Conservation (phyloP, 345 rosid genomes). For the Firmiana major region DNA sequence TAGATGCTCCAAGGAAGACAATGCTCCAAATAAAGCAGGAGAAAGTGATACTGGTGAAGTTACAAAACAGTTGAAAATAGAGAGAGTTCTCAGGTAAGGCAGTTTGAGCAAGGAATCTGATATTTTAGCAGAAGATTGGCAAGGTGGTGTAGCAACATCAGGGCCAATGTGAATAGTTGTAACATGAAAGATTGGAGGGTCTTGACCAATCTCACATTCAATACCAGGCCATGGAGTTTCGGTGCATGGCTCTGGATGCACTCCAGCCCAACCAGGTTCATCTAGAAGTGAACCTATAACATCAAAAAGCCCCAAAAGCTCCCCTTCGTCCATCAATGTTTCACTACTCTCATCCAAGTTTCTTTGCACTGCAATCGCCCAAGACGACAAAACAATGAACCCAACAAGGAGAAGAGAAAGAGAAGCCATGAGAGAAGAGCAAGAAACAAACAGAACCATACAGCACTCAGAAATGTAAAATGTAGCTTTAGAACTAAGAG, state of each 20-base stretch:
- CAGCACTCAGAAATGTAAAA: neutral
- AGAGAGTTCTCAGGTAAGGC: conserved; percentile 36
- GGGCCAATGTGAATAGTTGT: conserved; percentile 42
- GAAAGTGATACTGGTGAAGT: conserved; percentile 26
- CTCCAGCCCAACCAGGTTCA: conserved; percentile 35
- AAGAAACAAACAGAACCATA: neutral
- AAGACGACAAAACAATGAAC: conserved; percentile 30
- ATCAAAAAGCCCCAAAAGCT: conserved; percentile 36
- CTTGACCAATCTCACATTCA: conserved; percentile 36
- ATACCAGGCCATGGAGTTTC: conserved; percentile 52
- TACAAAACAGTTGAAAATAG: conserved; percentile 42
- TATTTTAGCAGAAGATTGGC: conserved; percentile 33
- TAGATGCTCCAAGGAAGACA: conserved; percentile 38
- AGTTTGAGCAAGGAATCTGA: conserved; percentile 38
- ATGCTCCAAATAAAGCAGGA: conserved; percentile 23
- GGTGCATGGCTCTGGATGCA: conserved; percentile 43
- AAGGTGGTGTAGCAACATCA: conserved; percentile 37
- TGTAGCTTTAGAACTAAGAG: neutral
- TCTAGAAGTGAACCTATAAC: conserved; percentile 34
- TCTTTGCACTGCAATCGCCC: conserved; percentile 14
- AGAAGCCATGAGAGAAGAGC: conserved; percentile 29
- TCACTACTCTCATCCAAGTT: neutral
- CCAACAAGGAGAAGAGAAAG: conserved; percentile 16
- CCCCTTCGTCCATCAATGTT: conserved; percentile 33
- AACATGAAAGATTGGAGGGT: conserved; percentile 36